These are phyloP conservation scores for Pelargonium citronellum DNA, from an alignment of 441 rosid species.

Conservation along the genomic window DNA sequence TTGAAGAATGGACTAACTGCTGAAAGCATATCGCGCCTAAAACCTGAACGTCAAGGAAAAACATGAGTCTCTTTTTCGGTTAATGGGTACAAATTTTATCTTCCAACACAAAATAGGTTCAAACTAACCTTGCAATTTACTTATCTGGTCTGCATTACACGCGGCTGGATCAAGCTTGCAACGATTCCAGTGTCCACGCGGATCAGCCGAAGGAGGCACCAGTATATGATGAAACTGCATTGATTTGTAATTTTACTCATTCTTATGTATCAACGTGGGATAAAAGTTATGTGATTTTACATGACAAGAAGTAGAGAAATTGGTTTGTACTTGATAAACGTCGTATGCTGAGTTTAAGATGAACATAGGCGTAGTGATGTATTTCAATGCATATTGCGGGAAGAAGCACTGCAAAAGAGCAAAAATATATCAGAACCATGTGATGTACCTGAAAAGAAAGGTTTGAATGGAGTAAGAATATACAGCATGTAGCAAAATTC, in stretches of 20 bases:
- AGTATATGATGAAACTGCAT: constrained; percentile 62
- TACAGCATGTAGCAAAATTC: background rate
- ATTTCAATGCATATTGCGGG: constrained; percentile 51
- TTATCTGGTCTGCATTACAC: constrained; percentile 43
- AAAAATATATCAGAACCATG: background rate
- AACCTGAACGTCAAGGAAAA: constrained; percentile 29
- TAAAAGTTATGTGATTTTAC: constrained; percentile 8
- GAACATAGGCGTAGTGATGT: constrained; percentile 51
- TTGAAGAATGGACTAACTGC: constrained; percentile 32
- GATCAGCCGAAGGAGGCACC: constrained; percentile 60
- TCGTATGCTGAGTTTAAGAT: constrained; percentile 70
- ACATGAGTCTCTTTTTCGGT: background rate
- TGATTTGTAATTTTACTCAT: constrained; percentile 8
- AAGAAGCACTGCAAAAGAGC: constrained; percentile 50
- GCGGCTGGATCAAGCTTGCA: constrained; percentile 53
- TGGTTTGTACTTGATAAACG: constrained; percentile 46
- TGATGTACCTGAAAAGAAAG: background rate
- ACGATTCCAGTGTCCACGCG: constrained; percentile 47
- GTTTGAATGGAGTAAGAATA: background rate
- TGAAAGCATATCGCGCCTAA: constrained; percentile 50
- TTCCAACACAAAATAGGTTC: background rate
- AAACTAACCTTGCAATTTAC: constrained; percentile 45
- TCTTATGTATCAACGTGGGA: background rate
- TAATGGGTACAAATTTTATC: background rate
- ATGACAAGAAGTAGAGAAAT: constrained; percentile 8